phyloP scores from a whole-genome alignment of 257 asterid species.

The Cruciata laevipes region DNA sequence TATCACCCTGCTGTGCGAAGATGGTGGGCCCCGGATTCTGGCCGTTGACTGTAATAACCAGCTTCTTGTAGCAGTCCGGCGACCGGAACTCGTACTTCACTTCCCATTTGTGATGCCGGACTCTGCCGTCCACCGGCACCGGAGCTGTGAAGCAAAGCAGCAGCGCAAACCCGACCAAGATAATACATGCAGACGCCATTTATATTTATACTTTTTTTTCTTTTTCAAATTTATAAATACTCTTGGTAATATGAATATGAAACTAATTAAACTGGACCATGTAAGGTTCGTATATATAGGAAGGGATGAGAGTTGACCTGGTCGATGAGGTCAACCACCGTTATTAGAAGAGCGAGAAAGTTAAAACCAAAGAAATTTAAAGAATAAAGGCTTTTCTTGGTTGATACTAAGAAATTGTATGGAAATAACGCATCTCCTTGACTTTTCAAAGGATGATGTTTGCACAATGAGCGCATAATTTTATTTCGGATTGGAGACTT shows the following conservation, averaged over 20 bases:
- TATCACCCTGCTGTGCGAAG: conserved; percentile 63
- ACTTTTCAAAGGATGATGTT: background rate
- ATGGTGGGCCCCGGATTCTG: conserved; percentile 76
- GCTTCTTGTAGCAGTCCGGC: conserved; percentile 71
- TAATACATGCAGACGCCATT: background rate
- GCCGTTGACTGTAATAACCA: conserved; percentile 67
- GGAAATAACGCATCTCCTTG: background rate
- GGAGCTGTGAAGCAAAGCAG: conserved; percentile 5
- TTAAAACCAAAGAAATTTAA: background rate
- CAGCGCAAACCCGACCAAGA: background rate
- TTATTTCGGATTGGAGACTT: too few relatives aligned
- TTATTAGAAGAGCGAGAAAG: background rate
- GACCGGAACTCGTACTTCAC: conserved; percentile 70
- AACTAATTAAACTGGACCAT: too few relatives aligned
- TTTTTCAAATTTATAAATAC: too few relatives aligned
- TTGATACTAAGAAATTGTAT: background rate
- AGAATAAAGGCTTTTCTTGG: background rate
- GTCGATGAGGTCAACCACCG: background rate
- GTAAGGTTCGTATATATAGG: background rate
- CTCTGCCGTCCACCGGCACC: conserved; percentile 33
- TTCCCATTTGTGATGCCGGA: conserved; percentile 68
- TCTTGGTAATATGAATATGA: background rate
- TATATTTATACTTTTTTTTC: too few relatives aligned
- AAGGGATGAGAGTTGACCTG: background rate
- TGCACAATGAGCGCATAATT: background rate